A percentile compares a stretch with the other conserved stretches of the same genome.
These are phyloP conservation scores for Proteromonas lacertae DNA, from an alignment of 352 stramenopile genomes.

Conservation along the genomic window DNA sequence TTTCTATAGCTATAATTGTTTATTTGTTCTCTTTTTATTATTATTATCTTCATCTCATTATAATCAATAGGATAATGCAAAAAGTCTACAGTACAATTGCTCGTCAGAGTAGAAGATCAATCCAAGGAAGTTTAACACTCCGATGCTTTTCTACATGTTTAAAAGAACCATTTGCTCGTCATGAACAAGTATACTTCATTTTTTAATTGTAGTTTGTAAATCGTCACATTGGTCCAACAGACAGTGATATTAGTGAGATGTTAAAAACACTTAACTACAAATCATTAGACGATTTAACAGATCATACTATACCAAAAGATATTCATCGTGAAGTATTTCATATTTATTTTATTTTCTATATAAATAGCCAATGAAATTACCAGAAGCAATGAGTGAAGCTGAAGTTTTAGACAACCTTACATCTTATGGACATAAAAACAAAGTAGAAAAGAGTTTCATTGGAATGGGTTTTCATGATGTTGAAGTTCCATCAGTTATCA, in stretches of 20 bases:
- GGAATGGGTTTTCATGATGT: constrained; percentile 92
- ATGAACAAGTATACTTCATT: no score
- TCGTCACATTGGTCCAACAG: constrained; percentile 35
- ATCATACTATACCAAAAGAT: constrained; percentile 58
- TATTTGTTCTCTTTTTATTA: no score
- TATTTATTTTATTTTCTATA: no score
- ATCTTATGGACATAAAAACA: constrained; percentile 67
- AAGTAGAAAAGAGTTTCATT: constrained; percentile 71
- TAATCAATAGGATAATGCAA: no score
- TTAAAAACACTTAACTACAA: constrained; percentile 55
- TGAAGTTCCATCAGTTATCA: constrained; percentile 63
- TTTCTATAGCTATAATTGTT: no score
- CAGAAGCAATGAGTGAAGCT: constrained; percentile 42
- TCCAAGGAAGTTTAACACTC: no score
- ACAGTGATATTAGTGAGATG: constrained; percentile 51
- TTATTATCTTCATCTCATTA: no score
- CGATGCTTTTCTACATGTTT: no score
- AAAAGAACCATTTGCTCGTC: no score
- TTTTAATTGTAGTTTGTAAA: constrained; percentile 10
- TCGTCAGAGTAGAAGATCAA: no score
- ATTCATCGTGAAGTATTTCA: constrained; percentile 38
- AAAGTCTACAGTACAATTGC: no score
- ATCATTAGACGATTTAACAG: constrained; percentile 58
- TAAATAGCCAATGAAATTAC: constrained; percentile 16
- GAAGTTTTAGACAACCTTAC: constrained; percentile 53